Conservation (phyloP, 1,139 yeast species). For the Williopsis jadinii region DNA sequence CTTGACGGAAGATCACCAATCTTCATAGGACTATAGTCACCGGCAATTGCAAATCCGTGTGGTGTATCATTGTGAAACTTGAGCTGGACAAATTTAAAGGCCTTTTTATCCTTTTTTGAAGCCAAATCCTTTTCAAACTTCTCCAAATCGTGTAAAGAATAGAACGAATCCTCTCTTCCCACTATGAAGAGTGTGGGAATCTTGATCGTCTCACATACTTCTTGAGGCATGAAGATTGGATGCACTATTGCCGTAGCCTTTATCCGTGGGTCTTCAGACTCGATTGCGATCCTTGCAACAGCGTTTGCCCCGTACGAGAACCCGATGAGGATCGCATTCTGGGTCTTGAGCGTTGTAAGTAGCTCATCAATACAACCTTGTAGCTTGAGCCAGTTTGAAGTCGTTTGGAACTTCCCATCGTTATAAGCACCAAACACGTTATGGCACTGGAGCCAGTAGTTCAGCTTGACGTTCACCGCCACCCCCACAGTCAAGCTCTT, state of each 20-base stretch:
- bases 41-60: slow-evolving; percentile 35
- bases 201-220: slow-evolving; percentile 23
- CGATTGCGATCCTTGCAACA: slow-evolving; percentile 21
- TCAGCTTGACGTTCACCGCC: slow-evolving; percentile 29
- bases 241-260: slow-evolving; percentile 28
- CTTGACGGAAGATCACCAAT: slow-evolving; percentile 17
- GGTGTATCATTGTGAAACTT: slow-evolving; percentile 24
- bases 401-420: slow-evolving; percentile 11
- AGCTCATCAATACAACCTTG: slow-evolving; percentile 27
- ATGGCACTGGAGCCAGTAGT: slow-evolving; percentile 35
- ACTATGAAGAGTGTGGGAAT: slow-evolving; percentile 26
- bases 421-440: slow-evolving; percentile 20
- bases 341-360: slow-evolving; percentile 27
- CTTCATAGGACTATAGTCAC: slow-evolving; percentile 27
- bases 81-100: slow-evolving; percentile 17
- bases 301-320: slow-evolving; percentile 35
- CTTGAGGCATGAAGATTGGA: slow-evolving; percentile 28
- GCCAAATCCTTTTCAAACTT: slow-evolving; percentile 19
- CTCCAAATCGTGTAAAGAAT: slow-evolving; percentile 18
- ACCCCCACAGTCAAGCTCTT: slow-evolving; percentile 27
- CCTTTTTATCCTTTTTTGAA: slow-evolving; percentile 12
- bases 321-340: slow-evolving; percentile 28
- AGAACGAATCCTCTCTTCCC: slow-evolving; percentile 26
- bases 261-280: slow-evolving; percentile 18
- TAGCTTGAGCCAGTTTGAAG: slow-evolving; percentile 25